Percentiles rank a stretch among this genome's conserved stretches.
phyloP scores from a whole-genome alignment of 192 early-diverging fungal genomes.

The Phlyctochytrium planicorne region DNA sequence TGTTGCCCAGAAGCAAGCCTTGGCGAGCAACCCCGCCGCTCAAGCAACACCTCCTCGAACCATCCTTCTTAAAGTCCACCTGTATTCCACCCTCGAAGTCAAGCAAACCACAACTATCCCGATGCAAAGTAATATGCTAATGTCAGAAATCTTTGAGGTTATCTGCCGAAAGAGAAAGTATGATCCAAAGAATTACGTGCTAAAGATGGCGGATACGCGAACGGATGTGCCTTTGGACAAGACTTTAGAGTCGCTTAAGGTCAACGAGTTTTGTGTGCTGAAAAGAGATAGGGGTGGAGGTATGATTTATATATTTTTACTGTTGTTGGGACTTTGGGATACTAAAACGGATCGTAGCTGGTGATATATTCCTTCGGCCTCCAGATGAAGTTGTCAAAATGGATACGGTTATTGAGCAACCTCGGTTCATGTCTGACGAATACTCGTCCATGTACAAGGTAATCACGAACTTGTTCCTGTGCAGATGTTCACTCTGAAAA shows the following conservation, averaged over 20 bases:
- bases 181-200: constrained; percentile 78
- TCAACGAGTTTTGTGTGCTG: constrained; percentile 69
- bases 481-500: neutral
- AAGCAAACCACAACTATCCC: constrained; percentile 89
- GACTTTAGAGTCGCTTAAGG: constrained; percentile 64
- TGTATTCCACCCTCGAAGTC: constrained; percentile 74
- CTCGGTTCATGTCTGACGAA: constrained; percentile 47
- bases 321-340: no score
- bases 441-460: constrained; percentile 55
- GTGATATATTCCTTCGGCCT: constrained; percentile 59
- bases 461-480: no score
- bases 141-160: constrained; percentile 76
- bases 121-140: constrained; percentile 65
- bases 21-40: constrained; percentile 6
- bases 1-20: neutral
- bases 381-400: constrained; percentile 43
- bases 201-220: constrained; percentile 77
- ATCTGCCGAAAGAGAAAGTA: constrained; percentile 90
- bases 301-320: constrained; percentile 13
- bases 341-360: constrained; percentile 39
- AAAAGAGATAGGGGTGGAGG: constrained; percentile 64
- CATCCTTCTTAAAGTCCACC: constrained; percentile 57
- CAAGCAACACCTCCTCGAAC: neutral
- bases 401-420: constrained; percentile 19
- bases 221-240: constrained; percentile 77